phyloP scores from a whole-genome alignment of 2,329 filamentous ascomycete species.

The Lachnellula willkommii region DNA sequence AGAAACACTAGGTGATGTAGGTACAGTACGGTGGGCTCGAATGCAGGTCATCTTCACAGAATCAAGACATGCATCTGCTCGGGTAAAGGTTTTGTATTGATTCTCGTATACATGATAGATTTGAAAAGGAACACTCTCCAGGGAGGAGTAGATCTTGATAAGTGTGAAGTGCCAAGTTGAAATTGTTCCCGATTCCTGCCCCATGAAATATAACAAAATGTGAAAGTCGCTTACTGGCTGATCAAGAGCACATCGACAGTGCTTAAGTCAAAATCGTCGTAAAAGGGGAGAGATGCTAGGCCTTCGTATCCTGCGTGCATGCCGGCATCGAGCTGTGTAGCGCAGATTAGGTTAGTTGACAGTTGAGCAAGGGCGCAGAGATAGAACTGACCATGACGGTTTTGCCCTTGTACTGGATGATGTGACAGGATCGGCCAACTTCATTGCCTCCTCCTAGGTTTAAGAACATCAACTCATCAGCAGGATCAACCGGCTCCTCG shows the following conservation, averaged over 20 bases:
- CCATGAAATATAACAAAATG: constrained; percentile 9
- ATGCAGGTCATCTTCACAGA: constrained; percentile 28
- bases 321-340: constrained; percentile 78
- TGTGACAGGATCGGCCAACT: constrained; percentile 94
- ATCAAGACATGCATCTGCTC: constrained; percentile 31
- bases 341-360: constrained; percentile 6
- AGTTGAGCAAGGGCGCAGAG: background rate
- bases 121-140: background rate
- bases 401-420: constrained; percentile 98
- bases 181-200: background rate
- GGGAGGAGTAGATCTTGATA: background rate
- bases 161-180: background rate
- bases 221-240: constrained; percentile 78
- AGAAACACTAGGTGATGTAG: constrained; percentile 20
- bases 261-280: constrained; percentile 96
- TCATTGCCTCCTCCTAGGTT: constrained; percentile 94
- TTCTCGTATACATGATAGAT: constrained; percentile 35
- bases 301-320: constrained; percentile 97
- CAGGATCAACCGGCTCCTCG: constrained; percentile 85
- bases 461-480: constrained; percentile 91
- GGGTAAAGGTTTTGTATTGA: constrained; percentile 40
- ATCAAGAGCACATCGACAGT: constrained; percentile 96
- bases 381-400: constrained; percentile 78
- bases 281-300: constrained; percentile 88
- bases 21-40: constrained; percentile 23